These are phyloP conservation scores for Solanum megistacrolobum DNA, from an alignment of 257 asterid species.

Conservation along the genomic window DNA sequence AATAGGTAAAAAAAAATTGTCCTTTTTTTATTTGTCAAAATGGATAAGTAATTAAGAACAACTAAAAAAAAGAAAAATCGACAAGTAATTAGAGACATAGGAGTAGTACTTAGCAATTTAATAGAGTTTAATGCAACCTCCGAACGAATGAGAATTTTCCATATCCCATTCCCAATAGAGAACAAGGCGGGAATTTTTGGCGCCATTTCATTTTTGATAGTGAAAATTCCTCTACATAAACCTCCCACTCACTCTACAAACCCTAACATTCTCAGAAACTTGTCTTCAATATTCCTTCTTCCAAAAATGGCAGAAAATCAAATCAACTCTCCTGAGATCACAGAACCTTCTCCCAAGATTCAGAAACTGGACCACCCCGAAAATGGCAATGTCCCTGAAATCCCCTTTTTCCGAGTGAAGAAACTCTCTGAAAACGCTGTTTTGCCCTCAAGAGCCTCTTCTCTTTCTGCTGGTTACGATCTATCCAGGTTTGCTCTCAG, in stretches of 20 bases:
- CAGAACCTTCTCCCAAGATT: neutral
- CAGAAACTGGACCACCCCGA: neutral
- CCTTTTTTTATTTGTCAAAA: too few species aligned
- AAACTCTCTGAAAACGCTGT: constrained; percentile 33
- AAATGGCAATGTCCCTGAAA: neutral
- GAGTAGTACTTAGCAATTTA: too few species aligned
- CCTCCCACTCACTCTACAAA: neutral
- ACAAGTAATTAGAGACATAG: too few species aligned
- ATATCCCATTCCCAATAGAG: neutral
- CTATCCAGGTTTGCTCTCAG: constrained; percentile 19
- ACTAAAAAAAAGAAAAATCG: too few species aligned
- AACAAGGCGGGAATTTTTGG: constrained; percentile 1
- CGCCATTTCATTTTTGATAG: neutral
- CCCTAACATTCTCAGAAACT: neutral
- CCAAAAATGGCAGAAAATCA: neutral
- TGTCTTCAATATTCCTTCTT: neutral
- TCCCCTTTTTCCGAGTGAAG: constrained; percentile 23
- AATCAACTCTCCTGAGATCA: neutral
- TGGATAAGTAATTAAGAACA: rapidly evolving
- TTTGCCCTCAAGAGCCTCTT: constrained; percentile 20
- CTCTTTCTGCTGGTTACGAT: constrained; percentile 36
- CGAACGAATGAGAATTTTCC: neutral
- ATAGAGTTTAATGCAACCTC: neutral
- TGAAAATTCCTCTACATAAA: neutral
- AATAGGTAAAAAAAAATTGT: too few species aligned